Base-by-base conservation (phyloP, 1,139 yeast genomes). In the Trichomonascaceae sp. region DNA sequence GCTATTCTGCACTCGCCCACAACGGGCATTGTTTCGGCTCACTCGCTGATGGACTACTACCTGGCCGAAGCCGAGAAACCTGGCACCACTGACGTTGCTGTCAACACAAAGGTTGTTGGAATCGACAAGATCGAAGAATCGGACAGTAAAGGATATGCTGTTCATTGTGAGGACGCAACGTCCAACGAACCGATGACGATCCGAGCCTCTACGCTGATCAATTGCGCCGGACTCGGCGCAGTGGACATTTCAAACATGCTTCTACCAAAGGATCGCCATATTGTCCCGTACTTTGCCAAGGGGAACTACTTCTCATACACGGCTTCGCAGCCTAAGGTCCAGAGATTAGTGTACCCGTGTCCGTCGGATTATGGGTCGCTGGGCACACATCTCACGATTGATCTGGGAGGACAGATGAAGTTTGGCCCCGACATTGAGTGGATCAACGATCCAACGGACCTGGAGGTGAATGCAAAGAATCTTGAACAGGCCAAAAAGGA, bases 401-500 rank as follows among this genome's bases (percentile, higher is more conserved):
- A 82, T 49, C 57, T 85, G 35, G 89, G 81, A 2, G 93, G 93
- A 0, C 78, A 75, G 45, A 57, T 84, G 27, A 67, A 74, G 44
- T 85, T 85, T 52, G 96, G 96, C 0, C 96, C 96, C 0, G 94
- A 85, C 52, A 58, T 82, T 35, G 93, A 84, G 53, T 84, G 93
- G 85, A 70, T 80, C 3, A 67, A 69, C 9, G 42, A 54, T 2
- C 67, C 71, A 2, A 40, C 43, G 6, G 59, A 60, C 32, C 42
- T 56, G 4, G 37, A 41, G 14, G 60, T 57, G 11, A 56, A 49
- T 30, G 52, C 52, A 16, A 53, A 51, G 2, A 77, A 76, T 40
- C 51, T 76, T 17, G 60, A 60, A 2, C 61, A 59, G 0, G 93
- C 92, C 0, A 64, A 59, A 37, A 56, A 62, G 26, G 82, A 79